These are phyloP conservation scores for Candida mesenterica DNA, from an alignment of 1,139 yeast species.

Conservation along the genomic window DNA sequence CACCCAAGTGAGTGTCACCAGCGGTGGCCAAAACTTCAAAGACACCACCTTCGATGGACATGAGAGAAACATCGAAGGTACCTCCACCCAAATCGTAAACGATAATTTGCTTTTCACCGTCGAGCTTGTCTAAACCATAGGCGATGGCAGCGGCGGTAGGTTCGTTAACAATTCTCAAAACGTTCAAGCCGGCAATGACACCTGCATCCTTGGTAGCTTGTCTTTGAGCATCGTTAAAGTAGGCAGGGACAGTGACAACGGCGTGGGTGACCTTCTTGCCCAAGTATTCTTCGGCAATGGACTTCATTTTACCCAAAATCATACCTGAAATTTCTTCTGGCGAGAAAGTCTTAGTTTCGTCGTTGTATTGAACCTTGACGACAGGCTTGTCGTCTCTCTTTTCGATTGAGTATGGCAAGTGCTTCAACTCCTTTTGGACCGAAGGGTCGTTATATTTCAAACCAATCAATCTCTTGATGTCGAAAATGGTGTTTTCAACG, in stretches of 20 bases:
- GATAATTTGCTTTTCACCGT: constrained; percentile 48
- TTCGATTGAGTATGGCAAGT: constrained; percentile 69
- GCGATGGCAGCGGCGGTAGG: constrained; percentile 99
- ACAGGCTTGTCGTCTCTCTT: constrained; percentile 77
- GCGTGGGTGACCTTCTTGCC: constrained; percentile 91
- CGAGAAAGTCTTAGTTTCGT: constrained; percentile 62
- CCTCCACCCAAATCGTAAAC: constrained; percentile 57
- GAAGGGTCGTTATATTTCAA: constrained; percentile 70
- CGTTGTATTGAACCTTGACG: constrained; percentile 67
- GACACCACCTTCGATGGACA: constrained; percentile 53
- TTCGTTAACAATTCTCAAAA: constrained; percentile 92
- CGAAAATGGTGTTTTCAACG: constrained; percentile 77
- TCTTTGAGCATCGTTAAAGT: constrained; percentile 97
- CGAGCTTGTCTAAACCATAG: constrained; percentile 86
- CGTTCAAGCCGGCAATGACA: constrained; percentile 91
- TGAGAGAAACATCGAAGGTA: constrained; percentile 52
- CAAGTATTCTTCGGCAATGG: constrained; percentile 87
- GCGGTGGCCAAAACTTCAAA: constrained; percentile 53
- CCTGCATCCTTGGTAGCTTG: constrained; percentile 99
- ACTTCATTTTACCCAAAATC: constrained; percentile 90
- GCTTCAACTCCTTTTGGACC: constrained; percentile 81
- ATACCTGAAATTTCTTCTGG: constrained; percentile 92
- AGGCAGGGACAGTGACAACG: constrained; percentile 96
- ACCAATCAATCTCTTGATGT: constrained; percentile 85
- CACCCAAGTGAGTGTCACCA: constrained; percentile 62